phyloP scores from a whole-genome alignment of 75 land plant genomes.

The Cupressus sempervirens region DNA sequence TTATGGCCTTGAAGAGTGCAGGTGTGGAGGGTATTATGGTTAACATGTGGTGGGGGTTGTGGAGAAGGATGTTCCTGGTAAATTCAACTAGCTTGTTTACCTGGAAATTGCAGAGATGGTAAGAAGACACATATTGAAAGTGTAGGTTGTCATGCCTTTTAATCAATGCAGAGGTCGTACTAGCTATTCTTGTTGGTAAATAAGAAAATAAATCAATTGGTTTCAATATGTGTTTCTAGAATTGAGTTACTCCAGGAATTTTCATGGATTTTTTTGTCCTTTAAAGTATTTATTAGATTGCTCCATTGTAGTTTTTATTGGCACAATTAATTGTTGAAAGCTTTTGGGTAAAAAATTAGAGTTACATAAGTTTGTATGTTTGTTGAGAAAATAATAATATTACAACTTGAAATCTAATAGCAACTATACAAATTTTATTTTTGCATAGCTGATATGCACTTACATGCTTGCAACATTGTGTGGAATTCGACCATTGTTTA shows the following conservation, averaged over 20 bases:
- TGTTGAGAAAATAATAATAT: no score
- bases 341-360: background rate
- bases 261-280: background rate
- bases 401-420: no score
- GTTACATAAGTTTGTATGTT: background rate
- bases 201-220: background rate
- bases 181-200: constrained; percentile 16
- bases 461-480: no score
- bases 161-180: constrained; percentile 88
- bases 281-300: background rate
- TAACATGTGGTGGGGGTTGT: constrained; percentile 96
- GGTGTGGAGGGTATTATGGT: constrained; percentile 90
- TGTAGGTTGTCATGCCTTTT: constrained; percentile 90
- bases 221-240: background rate
- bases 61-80: constrained; percentile 62
- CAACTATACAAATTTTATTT: no score
- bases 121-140: constrained; percentile 62
- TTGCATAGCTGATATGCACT: no score
- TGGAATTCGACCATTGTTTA: no score
- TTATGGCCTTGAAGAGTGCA: constrained; percentile 80
- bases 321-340: background rate
- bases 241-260: background rate
- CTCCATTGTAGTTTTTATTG: background rate
- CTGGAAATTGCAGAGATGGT: constrained; percentile 73
- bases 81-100: constrained; percentile 76